Evolutionary conservation across 768 basidiomycete species (phyloP).

Genomic region (Hemileccinum rubropunctum): DNA sequence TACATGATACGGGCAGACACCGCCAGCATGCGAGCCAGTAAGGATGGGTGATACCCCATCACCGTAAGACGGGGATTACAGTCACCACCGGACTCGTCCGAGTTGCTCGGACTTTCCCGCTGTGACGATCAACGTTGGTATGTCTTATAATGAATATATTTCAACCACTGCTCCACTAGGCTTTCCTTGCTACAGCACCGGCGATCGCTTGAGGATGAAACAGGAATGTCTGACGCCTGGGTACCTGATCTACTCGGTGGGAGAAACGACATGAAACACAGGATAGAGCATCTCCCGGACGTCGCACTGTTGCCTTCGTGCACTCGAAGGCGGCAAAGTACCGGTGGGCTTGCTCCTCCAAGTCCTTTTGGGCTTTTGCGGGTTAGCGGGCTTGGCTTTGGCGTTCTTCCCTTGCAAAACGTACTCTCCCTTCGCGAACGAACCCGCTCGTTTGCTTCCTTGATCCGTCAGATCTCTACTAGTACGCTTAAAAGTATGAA

Average conservation of each 20-base stretch:
- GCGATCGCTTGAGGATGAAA: constrained; percentile 38
- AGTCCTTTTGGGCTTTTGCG: constrained; percentile 4
- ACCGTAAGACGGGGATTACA: no score
- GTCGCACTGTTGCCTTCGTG: constrained; percentile 37
- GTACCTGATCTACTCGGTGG: constrained; percentile 33
- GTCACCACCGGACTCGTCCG: no score
- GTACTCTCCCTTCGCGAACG: constrained; percentile 15
- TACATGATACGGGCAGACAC: no score
- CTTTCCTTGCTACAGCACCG: constrained; percentile 38
- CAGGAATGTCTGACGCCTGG: constrained; percentile 39
- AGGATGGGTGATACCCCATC: no score
- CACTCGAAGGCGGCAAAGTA: constrained; percentile 16
- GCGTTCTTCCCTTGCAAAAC: constrained; percentile 15
- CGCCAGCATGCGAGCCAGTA: no score
- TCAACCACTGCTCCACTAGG: no score
- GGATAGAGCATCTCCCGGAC: constrained; percentile 47
- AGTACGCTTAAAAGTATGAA: no score
- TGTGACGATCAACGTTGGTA: no score
- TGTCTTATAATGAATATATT: no score
- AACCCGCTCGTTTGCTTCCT: constrained; percentile 4
- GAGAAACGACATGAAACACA: constrained; percentile 21
- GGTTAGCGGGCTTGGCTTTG: constrained; percentile 22
- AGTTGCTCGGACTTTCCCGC: no score
- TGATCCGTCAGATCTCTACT: no score
- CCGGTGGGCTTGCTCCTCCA: constrained; percentile 5